Conservation (phyloP, 2,329 filamentous ascomycete species). For the Neophaeococcomyces mojaviensis region DNA sequence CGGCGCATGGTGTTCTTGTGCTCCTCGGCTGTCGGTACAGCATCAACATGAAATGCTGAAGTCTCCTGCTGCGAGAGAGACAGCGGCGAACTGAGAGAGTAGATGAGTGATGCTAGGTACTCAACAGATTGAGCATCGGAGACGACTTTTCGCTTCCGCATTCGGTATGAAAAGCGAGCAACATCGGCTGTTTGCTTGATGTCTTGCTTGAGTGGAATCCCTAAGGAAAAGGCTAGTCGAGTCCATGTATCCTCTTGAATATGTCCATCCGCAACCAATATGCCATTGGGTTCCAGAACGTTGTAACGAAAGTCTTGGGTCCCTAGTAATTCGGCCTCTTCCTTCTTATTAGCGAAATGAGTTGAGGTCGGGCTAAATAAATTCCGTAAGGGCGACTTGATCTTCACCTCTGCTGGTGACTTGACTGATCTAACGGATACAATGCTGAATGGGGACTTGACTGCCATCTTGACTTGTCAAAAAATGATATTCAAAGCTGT, state of each 20-base stretch:
- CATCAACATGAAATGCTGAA: slow-evolving; percentile 13
- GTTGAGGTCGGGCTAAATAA: too few species aligned
- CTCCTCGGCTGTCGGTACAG: slow-evolving; percentile 15
- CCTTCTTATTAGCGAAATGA: neutral
- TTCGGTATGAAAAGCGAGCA: too few species aligned
- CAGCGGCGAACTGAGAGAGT: slow-evolving; percentile 13
- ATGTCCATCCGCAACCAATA: slow-evolving; percentile 14
- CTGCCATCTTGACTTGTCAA: too few species aligned
- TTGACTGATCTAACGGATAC: too few species aligned
- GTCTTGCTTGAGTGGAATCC: slow-evolving; percentile 13
- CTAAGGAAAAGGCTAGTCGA: slow-evolving; percentile 18
- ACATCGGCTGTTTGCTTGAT: too few species aligned
- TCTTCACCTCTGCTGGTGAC: too few species aligned
- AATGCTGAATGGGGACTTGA: too few species aligned
- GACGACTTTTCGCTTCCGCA: slow-evolving; percentile 11
- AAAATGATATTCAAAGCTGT: too few species aligned
- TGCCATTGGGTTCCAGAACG: slow-evolving; percentile 17
- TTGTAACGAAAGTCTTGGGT: slow-evolving; percentile 13
- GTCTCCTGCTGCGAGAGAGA: slow-evolving; percentile 12
- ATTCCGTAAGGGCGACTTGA: too few species aligned
- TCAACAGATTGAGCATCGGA: slow-evolving; percentile 14
- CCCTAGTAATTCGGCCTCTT: neutral
- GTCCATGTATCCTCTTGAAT: slow-evolving; percentile 20
- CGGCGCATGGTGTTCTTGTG: slow-evolving; percentile 16
- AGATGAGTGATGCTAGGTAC: slow-evolving; percentile 12